Conservation (phyloP, 2,329 filamentous ascomycete genomes). For the Teratosphaeria destructans region DNA sequence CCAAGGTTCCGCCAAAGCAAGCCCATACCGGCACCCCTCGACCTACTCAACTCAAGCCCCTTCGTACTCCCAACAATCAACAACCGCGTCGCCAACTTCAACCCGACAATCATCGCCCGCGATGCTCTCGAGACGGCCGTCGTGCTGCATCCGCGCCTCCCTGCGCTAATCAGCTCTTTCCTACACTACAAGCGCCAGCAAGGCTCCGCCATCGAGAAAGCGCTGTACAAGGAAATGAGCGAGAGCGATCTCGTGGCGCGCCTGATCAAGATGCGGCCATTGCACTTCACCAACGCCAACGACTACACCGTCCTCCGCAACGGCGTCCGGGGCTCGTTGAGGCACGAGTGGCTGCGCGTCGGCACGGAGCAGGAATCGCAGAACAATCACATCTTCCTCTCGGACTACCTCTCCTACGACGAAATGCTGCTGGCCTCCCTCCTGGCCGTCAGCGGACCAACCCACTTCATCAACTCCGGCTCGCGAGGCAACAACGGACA, state of each 20-base stretch:
- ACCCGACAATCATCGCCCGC: constrained; percentile 1
- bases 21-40: not conserved
- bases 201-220: constrained; percentile 10
- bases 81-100: constrained; percentile 7
- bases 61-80: not conserved
- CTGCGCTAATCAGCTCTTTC: constrained; percentile 8
- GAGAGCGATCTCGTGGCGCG: constrained; percentile 7
- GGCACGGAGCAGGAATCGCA: not conserved
- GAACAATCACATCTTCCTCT: constrained; percentile 4
- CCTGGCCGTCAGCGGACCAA: constrained; percentile 9
- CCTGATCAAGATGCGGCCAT: constrained; percentile 12
- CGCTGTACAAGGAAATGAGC: constrained; percentile 8
- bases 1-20: not conserved
- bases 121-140: constrained; percentile 9
- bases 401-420: constrained; percentile 12
- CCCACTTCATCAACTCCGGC: constrained; percentile 9
- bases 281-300: constrained; percentile 4
- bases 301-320: constrained; percentile 10
- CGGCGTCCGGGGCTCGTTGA: not conserved
- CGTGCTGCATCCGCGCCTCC: constrained; percentile 11
- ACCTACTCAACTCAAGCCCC: not conserved
- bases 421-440: constrained; percentile 13
- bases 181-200: constrained; percentile 12
- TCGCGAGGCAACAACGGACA: not conserved
- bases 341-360: not conserved